Conservation (phyloP, 805 yeast species). For the Saccharomycopsis vini region DNA sequence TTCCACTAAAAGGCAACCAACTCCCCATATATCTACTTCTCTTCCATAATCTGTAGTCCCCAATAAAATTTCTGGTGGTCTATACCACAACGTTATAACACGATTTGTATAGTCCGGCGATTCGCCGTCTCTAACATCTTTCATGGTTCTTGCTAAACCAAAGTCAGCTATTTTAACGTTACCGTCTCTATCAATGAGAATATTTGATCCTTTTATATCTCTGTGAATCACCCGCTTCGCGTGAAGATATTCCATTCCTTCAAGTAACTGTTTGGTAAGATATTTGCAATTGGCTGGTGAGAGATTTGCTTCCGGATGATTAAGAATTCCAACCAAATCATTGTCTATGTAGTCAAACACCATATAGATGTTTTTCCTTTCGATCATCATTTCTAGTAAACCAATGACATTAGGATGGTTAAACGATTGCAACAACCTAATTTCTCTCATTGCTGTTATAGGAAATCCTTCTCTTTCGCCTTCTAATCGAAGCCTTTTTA, state of each 20-base stretch:
- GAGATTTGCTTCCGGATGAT: conserved; percentile 61
- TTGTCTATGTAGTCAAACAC: conserved; percentile 90
- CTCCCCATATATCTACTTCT: conserved; percentile 95
- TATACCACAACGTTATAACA: conserved; percentile 93
- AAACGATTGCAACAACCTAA: conserved; percentile 72
- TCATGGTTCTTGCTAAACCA: conserved; percentile 74
- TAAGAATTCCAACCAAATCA: conserved; percentile 79
- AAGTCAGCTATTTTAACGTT: conserved; percentile 68
- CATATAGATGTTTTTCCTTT: conserved; percentile 66
- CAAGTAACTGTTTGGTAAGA: conserved; percentile 54
- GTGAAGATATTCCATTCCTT: conserved; percentile 65
- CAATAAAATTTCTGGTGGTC: conserved; percentile 88
- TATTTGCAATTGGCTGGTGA: conserved; percentile 58
- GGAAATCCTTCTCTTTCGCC: conserved; percentile 92
- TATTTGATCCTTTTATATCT: conserved; percentile 77
- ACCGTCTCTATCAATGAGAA: conserved; percentile 55
- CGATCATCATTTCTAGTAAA: conserved; percentile 83
- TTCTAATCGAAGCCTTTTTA: conserved; percentile 77
- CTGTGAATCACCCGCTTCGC: conserved; percentile 62
- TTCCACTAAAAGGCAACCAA: conserved; percentile 85
- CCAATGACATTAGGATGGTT: conserved; percentile 78
- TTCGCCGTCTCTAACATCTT: conserved; percentile 39
- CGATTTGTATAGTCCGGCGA: conserved; percentile 85
- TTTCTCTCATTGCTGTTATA: conserved; percentile 89
- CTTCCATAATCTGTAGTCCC: conserved; percentile 88